Base-by-base conservation (phyloP, 768 basidiomycete genomes). In the Tylopilus sp. region DNA sequence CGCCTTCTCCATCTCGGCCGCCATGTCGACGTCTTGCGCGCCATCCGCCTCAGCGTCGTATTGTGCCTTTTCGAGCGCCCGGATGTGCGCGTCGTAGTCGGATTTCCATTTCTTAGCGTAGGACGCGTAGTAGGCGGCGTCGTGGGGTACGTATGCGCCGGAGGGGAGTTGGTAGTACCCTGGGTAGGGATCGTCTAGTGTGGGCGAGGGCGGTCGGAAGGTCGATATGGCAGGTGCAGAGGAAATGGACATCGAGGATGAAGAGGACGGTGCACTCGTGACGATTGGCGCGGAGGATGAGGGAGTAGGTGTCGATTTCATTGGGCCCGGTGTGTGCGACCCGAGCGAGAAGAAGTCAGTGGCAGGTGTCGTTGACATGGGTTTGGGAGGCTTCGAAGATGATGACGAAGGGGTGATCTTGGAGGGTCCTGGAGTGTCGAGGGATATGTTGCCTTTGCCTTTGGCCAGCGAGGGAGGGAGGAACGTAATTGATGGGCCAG, bases 161-260 rank as follows among this genome's bases (percentile, higher is more conserved):
- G 88, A 86, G 0, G 91, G 89, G 18, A 87, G 76, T 48, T 85
- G 83, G 59, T 93, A 92, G 71, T 93, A 94, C 6, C 91, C 91
- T 1, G 91, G 91, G 66, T 91, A 91, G 15, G 81, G 79, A 62
- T 93, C 91, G 8, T 75, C 74, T 4, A 80, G 79, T 6, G 83
- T 85, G 1, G 91, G 91, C 47, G 85, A 82, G 1, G 89, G 91
- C 0, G 84, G 81, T 38, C 79, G 73, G 57, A 85, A 91, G 40
- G 80, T 81, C 6, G 85, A 78, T 11, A 92, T 65, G 13, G 66
- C 67, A 5, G 90, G 90, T 0, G 91, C 90, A 21, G 90, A 81
- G 20, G 85, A 86, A 13, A 81, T 43, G 6, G 74, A 11, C n/a
- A 45, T 36, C 17, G 88, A 83, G 3, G 90, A 31, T 15, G 88